These are phyloP conservation scores for Eucalyptus cloeziana DNA, from an alignment of 345 rosid genomes.

Conservation along the genomic window DNA sequence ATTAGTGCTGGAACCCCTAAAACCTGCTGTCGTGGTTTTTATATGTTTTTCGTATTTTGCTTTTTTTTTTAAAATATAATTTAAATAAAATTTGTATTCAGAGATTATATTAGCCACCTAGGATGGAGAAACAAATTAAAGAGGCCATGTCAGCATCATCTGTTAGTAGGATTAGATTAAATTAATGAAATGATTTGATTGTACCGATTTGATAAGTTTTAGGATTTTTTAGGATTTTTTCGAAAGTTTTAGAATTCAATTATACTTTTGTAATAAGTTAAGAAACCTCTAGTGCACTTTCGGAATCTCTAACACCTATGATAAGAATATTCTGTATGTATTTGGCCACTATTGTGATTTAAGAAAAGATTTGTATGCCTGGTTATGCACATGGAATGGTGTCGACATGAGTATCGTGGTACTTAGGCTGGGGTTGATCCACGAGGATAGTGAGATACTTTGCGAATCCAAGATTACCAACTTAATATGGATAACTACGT, in stretches of 20 bases:
- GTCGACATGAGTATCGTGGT: neutral
- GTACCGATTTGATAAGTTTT: too few species aligned
- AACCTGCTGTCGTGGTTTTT: neutral
- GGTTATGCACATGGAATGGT: neutral
- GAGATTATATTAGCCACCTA: neutral
- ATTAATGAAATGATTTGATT: too few species aligned
- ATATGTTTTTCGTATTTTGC: too few species aligned
- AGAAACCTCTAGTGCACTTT: neutral
- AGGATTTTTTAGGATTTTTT: too few species aligned
- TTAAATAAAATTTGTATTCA: too few species aligned
- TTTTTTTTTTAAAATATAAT: too few species aligned
- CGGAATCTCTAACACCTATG: neutral
- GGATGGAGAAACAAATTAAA: neutral
- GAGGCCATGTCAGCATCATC: too few species aligned
- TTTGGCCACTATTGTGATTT: neutral
- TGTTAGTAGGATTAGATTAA: too few species aligned
- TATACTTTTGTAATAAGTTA: too few species aligned
- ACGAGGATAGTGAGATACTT: neutral
- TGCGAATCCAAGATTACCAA: neutral
- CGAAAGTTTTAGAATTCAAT: fast-evolving
- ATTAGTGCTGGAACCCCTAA: neutral
- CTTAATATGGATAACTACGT: neutral
- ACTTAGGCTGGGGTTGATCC: neutral
- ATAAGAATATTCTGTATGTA: neutral
- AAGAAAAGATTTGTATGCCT: neutral